Conservation (phyloP, 495 filamentous ascomycete genomes). For the Aspergillus baeticus region DNA sequence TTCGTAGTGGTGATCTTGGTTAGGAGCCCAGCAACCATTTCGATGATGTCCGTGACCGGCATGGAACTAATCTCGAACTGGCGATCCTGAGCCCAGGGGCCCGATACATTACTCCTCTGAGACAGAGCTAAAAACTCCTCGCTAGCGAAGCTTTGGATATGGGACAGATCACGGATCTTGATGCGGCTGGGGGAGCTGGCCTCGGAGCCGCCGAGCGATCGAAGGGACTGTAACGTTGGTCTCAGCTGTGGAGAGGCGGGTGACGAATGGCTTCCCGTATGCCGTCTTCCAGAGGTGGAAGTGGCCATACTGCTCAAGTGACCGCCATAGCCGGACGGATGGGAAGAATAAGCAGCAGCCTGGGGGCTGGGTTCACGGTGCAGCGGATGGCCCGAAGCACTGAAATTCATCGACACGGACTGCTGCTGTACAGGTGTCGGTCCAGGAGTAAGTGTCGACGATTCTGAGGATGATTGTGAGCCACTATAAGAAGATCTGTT, state of each 20-base stretch:
- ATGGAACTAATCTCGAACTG: slow-evolving; percentile 96
- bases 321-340: slow-evolving; percentile 9
- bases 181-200: slow-evolving; percentile 72
- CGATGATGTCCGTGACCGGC: slow-evolving; percentile 97
- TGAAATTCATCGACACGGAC: slow-evolving; percentile 34
- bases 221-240: slow-evolving; percentile 50
- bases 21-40: slow-evolving; percentile 98
- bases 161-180: slow-evolving; percentile 78
- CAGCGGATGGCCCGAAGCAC: slow-evolving; percentile 24
- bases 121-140: slow-evolving; percentile 63
- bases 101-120: slow-evolving; percentile 42
- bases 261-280: slow-evolving; percentile 30
- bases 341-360: slow-evolving; percentile 22
- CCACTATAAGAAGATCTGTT: slow-evolving; percentile 27
- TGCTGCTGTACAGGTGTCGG: slow-evolving; percentile 22
- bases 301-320: slow-evolving; percentile 13
- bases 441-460: slow-evolving; percentile 28
- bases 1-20: slow-evolving; percentile 99
- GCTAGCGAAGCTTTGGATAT: slow-evolving; percentile 84
- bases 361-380: slow-evolving; percentile 19
- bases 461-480: slow-evolving; percentile 26
- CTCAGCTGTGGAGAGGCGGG: slow-evolving; percentile 54
- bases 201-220: slow-evolving; percentile 51
- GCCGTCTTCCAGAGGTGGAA: slow-evolving; percentile 10
- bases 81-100: slow-evolving; percentile 48